Conservation (phyloP, 1,139 yeast genomes). For the Hemisphaericaspora lyxosophila region DNA sequence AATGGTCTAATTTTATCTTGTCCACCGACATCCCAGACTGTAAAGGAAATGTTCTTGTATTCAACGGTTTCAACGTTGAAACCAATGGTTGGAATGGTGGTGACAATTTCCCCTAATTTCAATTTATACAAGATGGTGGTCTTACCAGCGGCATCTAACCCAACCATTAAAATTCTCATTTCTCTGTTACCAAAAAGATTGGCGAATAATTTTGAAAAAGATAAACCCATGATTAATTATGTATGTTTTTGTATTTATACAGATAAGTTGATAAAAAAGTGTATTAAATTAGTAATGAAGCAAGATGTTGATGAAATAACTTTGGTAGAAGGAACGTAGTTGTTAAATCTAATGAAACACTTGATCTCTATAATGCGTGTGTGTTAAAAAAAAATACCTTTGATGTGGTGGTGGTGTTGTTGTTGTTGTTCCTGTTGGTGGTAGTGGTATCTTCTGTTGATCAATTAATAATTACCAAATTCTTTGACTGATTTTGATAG, state of each 20-base stretch:
- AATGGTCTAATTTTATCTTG: conserved; percentile 45
- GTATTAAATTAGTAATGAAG: not conserved
- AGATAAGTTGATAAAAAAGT: too few relatives aligned
- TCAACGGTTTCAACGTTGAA: conserved; percentile 45
- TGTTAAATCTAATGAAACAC: not conserved
- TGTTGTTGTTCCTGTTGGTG: not conserved
- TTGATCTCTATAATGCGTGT: conserved; percentile 1
- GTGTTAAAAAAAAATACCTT: not conserved
- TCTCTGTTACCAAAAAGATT: conserved; percentile 43
- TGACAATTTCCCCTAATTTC: conserved; percentile 43
- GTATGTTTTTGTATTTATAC: not conserved
- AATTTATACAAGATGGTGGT: conserved; percentile 44
- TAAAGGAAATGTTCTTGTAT: conserved; percentile 41
- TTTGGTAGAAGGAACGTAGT: not conserved
- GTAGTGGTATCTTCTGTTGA: not conserved
- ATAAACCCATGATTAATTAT: conserved; percentile 29
- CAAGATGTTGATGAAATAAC: not conserved
- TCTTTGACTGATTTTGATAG: not conserved
- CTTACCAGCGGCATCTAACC: conserved; percentile 46
- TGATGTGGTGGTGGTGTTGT: too few relatives aligned
- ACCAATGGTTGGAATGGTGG: conserved; percentile 44
- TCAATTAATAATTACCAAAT: too few relatives aligned
- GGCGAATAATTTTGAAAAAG: conserved; percentile 36
- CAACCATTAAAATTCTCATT: conserved; percentile 47
- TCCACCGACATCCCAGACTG: conserved; percentile 49